Evolutionary conservation across 179 eudicot species (phyloP), one percentile per base, ranked within the genome.

Genomic region (Silene vulgaris): DNA sequence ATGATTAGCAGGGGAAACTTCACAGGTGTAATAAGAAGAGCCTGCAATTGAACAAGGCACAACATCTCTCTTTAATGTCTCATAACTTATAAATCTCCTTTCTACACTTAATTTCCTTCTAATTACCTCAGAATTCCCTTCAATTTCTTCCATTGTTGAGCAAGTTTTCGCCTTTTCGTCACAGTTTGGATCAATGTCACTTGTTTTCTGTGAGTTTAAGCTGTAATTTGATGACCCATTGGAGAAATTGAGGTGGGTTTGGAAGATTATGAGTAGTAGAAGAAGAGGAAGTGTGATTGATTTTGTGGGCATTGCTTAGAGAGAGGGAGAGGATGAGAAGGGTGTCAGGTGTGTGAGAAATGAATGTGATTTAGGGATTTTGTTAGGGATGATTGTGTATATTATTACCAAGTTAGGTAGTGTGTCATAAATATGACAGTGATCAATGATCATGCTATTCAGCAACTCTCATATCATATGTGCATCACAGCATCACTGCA

Each of bases 21-120:
- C 92, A 78, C 98, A 94, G 19, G 84, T 88, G 79, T 94, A 94
- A 75, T 94, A 94, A 2, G 98, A 94, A 82, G 98, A 88, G 0
- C 98, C 97, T n/a, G 98, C 92, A 5, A 67, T 84, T 12, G 84
- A 79, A 78, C 98, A 94, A 4, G 98, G 98, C 30, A 90, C 97
- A 48, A 79, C 75, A 66, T 94, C 97, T 71, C 89, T 90, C 76
- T 76, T 89, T 77, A 94, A 77, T 40, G 96, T 89, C 57, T 84
- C 98, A 68, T 94, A 94, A 70, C 98, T 94, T 68, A 94, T 90
- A 35, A 81, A 94, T 65, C 75, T 92, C 76, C 72, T 90, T 77
- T 78, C 83, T 88, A 82, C 81, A 75, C 75, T 28, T 84, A 93
- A 72, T 40, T 80, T 61, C 74, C 98, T 90, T 72, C 87, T 81